Percentiles rank a stretch among this genome's conserved stretches.
Conservation (phyloP, 495 filamentous ascomycete genomes). For the Cryomyces minteri region DNA sequence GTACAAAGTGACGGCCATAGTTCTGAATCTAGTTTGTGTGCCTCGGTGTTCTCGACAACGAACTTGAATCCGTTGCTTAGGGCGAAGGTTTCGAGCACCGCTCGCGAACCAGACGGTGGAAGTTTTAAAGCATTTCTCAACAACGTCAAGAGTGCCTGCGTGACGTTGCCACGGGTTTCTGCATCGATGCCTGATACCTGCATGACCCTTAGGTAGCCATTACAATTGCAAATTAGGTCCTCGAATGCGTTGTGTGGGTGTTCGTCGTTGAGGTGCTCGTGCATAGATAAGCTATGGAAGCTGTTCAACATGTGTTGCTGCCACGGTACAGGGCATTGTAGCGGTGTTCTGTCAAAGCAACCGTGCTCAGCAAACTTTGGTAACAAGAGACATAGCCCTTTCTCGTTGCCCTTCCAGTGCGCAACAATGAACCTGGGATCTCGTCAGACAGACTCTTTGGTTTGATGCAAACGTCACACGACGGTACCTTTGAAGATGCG, state of each 20-base stretch:
- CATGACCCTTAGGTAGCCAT: background rate
- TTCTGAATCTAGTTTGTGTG: background rate
- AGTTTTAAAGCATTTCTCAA: too few relatives aligned
- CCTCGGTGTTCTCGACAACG: too few relatives aligned
- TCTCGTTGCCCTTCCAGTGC: slow-evolving; percentile 40
- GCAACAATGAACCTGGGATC: slow-evolving; percentile 40
- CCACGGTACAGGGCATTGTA: background rate
- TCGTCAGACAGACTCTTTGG: slow-evolving; percentile 4
- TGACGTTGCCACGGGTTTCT: too few relatives aligned
- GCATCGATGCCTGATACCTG: background rate
- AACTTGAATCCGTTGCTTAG: too few relatives aligned
- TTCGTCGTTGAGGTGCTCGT: background rate
- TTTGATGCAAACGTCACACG: background rate
- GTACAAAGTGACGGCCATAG: slow-evolving; percentile 7
- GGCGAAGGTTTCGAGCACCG: too few relatives aligned
- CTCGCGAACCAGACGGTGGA: too few relatives aligned
- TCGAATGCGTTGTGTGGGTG: background rate
- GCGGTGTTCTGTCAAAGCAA: background rate
- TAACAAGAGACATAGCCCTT: slow-evolving; percentile 48
- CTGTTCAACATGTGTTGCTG: slow-evolving; percentile 1
- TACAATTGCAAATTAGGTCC: background rate
- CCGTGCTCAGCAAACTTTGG: slow-evolving; percentile 39
- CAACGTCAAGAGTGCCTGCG: too few relatives aligned
- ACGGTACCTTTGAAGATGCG: slow-evolving; percentile 59
- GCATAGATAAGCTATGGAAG: background rate